Conservation (phyloP, 2,329 filamentous ascomycete species). For the Aspergillus chevalieri region DNA sequence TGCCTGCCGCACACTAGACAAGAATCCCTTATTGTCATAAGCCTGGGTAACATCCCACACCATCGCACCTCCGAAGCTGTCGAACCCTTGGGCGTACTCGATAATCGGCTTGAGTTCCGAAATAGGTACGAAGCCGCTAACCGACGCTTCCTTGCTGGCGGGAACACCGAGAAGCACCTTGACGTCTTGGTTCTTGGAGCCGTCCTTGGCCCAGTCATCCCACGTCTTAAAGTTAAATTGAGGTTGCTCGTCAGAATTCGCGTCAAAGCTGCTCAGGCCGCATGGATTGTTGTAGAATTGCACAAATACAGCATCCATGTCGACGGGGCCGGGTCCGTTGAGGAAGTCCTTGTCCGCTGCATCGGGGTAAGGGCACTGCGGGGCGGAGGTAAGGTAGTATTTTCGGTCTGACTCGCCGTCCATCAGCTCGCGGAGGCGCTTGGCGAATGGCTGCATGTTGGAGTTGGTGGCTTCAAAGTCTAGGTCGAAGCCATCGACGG, state of each 20-base stretch:
- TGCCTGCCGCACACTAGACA: slow-evolving; percentile 39
- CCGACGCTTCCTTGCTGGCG: slow-evolving; percentile 48
- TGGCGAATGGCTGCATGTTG: slow-evolving; percentile 58
- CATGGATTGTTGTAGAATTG: slow-evolving; percentile 69
- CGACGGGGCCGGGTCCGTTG: slow-evolving; percentile 44
- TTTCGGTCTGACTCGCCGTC: slow-evolving; percentile 46
- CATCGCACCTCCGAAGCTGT: slow-evolving; percentile 63
- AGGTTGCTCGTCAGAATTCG: slow-evolving; percentile 40
- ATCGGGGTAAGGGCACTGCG: slow-evolving; percentile 64
- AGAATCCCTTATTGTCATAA: slow-evolving; percentile 53
- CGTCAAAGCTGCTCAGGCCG: slow-evolving; percentile 49
- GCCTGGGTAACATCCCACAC: slow-evolving; percentile 62
- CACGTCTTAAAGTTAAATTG: slow-evolving; percentile 59
- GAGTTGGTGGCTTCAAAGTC: slow-evolving; percentile 60
- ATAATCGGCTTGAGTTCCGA: slow-evolving; percentile 47
- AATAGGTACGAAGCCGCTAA: slow-evolving; percentile 50
- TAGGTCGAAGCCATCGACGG: slow-evolving; percentile 70
- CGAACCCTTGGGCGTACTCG: slow-evolving; percentile 48
- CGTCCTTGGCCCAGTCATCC: slow-evolving; percentile 59
- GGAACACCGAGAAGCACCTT: slow-evolving; percentile 59
- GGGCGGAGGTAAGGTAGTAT: slow-evolving; percentile 59
- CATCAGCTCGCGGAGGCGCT: slow-evolving; percentile 52
- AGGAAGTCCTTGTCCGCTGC: slow-evolving; percentile 53
- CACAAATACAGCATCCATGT: slow-evolving; percentile 56
- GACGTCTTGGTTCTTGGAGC: slow-evolving; percentile 53